Conservation (phyloP, 305 asterid genomes). For the Fraxinus baroniana region DNA sequence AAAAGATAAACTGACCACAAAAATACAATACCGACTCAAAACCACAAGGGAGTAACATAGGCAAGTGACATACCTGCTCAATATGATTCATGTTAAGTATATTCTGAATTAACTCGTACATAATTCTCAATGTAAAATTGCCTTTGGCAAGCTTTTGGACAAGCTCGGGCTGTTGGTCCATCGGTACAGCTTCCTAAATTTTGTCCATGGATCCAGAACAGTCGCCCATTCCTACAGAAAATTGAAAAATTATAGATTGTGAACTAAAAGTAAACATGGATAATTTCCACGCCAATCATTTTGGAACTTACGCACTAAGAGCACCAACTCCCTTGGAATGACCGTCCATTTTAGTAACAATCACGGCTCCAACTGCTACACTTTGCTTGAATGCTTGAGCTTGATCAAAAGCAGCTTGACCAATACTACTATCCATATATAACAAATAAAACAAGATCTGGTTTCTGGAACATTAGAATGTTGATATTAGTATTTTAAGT, state of each 20-base stretch:
- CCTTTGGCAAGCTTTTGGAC: constrained; percentile 94
- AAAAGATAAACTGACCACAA: background rate
- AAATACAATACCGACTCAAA: background rate
- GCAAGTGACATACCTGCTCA: constrained; percentile 70
- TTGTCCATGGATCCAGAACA: constrained; percentile 96
- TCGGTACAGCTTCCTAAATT: constrained; percentile 88
- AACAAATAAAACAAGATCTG: constrained; percentile 89
- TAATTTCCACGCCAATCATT: constrained; percentile 9
- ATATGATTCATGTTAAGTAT: constrained; percentile 94
- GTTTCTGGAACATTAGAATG: constrained; percentile 56
- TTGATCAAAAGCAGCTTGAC: constrained; percentile 97
- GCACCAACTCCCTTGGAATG: constrained; percentile 99
- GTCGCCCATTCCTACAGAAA: constrained; percentile 78
- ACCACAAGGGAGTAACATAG: background rate
- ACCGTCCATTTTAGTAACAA: constrained; percentile 94
- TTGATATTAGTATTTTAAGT: constrained; percentile 11
- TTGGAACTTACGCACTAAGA: constrained; percentile 88
- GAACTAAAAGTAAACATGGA: background rate
- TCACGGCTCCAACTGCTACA: constrained; percentile 95
- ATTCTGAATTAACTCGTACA: constrained; percentile 91
- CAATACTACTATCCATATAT: constrained; percentile 99
- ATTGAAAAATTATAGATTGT: background rate
- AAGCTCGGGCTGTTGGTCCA: constrained; percentile 97
- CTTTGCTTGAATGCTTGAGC: constrained; percentile 98
- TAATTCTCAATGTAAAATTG: constrained; percentile 77